These are phyloP conservation scores for Lachnellula hyalina DNA, from an alignment of 2,329 filamentous ascomycete genomes.

Conservation along the genomic window DNA sequence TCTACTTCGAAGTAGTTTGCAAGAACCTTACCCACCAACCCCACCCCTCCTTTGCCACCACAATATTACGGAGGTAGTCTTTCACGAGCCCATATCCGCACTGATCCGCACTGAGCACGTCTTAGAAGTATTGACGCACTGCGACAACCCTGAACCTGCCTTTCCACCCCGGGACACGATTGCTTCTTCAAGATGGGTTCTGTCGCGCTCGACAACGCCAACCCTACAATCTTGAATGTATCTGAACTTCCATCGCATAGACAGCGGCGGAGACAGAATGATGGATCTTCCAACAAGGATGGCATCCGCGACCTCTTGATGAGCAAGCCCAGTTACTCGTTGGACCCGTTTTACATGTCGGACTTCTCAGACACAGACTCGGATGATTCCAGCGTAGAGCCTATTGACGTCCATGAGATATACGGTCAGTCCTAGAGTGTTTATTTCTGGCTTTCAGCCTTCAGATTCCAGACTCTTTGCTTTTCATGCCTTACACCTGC, in stretches of 20 bases:
- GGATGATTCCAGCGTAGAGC: constrained; percentile 63
- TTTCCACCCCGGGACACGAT: background rate
- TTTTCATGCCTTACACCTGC: background rate
- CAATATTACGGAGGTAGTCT: too few relatives aligned
- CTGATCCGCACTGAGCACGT: too few relatives aligned
- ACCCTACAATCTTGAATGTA: constrained; percentile 85
- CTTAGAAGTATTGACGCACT: background rate
- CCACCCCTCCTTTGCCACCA: too few relatives aligned
- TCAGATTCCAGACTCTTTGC: background rate
- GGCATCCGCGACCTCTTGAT: constrained; percentile 26
- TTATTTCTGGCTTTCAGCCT: background rate
- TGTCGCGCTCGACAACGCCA: constrained; percentile 62
- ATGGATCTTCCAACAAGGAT: constrained; percentile 33
- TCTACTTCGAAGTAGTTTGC: too few relatives aligned
- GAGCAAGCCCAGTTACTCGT: constrained; percentile 25
- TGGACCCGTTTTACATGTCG: constrained; percentile 32
- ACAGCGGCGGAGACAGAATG: constrained; percentile 44
- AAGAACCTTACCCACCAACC: too few relatives aligned
- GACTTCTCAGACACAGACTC: constrained; percentile 30
- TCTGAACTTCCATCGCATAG: constrained; percentile 83
- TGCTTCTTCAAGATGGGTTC: constrained; percentile 7
- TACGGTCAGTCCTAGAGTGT: constrained; percentile 56
- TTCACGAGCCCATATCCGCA: background rate
- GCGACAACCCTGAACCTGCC: background rate
- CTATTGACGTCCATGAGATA: constrained; percentile 95